Base-by-base conservation (phyloP, 306 rosid species). In the Amphicarpaea edgeworthii region DNA sequence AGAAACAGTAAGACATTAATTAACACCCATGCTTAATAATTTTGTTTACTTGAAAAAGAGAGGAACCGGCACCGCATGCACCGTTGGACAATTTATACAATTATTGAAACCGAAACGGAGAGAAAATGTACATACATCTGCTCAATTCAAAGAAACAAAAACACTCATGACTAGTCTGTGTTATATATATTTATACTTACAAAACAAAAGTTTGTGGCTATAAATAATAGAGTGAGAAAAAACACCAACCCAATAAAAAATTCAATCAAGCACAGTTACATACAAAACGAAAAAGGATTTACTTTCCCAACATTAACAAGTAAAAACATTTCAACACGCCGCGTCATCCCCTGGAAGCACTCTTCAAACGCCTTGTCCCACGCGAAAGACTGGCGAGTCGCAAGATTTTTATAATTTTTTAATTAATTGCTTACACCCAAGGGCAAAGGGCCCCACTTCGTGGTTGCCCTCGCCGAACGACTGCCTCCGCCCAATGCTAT, bases 281-380 rank as follows among this genome's bases (percentile, higher is more conserved):
- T 16, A n/a, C 3, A 49, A 58, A 47, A 14, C 21, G n/a, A 41
- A 37, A 73, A 17, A 7, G 21, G 7, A 70, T 54, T 68, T 26
- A 76, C 87, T 73, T 78, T 70, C 66, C 69, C 12, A 77, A 70
- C 72, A 37, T 4, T 17, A 64, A 2, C 15, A 14, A 69, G 86
- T 82, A 4, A 58, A 58, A 19, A 6, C 2, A 6, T 51, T 78
- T 84, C 87, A 76, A 84, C 46, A 79, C 23, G 87, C 88, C 93
- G 86, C 92, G 85, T 89, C 96, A 87, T 62, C 42, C 45, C 51
- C 23, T 21, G 61, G 66, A 64, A 68, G 72, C 69, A 73, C 84
- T 32, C 61, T 73, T 62, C 40, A 49, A 59, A 76, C 41, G 28
- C 2, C 24, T 32, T 34, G 86, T 62, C 76, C 79, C 83, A 47